Percentiles rank a stretch among this genome's conserved stretches.
Conservation (phyloP, 441 rosid genomes). For the Metrosideros polymorpha region DNA sequence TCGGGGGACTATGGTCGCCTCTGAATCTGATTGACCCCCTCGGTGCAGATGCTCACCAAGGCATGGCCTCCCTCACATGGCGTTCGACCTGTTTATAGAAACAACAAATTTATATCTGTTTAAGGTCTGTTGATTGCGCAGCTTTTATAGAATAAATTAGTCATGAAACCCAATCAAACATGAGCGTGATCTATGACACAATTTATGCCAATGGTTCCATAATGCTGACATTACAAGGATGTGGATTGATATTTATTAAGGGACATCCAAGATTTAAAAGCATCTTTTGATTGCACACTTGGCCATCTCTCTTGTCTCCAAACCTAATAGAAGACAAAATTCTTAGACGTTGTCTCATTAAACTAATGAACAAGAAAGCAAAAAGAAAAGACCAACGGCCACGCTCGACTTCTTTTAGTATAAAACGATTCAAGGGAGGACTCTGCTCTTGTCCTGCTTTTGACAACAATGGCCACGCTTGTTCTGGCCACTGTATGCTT, state of each 20-base stretch:
- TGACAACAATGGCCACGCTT: neutral
- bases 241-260: neutral
- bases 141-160: neutral
- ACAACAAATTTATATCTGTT: neutral
- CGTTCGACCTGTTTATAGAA: neutral
- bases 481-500: conserved; percentile 4
- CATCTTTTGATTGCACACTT: neutral
- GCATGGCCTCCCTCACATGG: conserved; percentile 79
- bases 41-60: conserved; percentile 69
- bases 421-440: neutral
- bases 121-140: neutral
- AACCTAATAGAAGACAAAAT: neutral
- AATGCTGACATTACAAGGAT: neutral
- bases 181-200: neutral
- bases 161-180: neutral
- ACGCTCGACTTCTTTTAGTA: neutral
- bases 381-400: neutral
- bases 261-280: neutral
- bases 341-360: neutral
- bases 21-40: conserved; percentile 83
- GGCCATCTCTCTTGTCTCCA: neutral
- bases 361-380: neutral
- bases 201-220: neutral
- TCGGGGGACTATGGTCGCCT: conserved; percentile 84
- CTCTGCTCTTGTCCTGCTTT: neutral